A percentile compares a stretch with the other conserved stretches of the same genome.
phyloP scores from a whole-genome alignment of 441 rosid species.

The Cnidoscolus chayamansa region DNA sequence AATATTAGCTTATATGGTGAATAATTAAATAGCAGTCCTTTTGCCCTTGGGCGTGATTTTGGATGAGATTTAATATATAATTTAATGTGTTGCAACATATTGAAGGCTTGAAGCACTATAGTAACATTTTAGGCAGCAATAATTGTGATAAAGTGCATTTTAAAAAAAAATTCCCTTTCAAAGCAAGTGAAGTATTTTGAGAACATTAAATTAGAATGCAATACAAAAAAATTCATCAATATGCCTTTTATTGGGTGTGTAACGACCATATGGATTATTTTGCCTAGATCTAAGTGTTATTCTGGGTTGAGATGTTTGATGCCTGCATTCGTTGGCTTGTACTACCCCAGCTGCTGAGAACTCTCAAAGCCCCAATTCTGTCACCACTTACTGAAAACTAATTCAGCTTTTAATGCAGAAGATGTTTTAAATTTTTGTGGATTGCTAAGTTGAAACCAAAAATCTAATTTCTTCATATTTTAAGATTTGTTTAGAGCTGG shows the following conservation, averaged over 20 bases:
- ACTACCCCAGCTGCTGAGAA: neutral
- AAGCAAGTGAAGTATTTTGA: neutral
- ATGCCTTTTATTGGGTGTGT: neutral
- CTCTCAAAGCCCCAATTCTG: neutral
- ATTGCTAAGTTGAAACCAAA: neutral
- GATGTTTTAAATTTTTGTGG: neutral
- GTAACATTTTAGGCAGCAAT: neutral
- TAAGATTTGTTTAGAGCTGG: neutral
- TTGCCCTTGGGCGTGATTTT: neutral
- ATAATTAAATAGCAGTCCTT: neutral
- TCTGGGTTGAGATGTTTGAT: neutral
- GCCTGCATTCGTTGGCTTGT: neutral
- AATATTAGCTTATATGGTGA: slow-evolving; percentile 5
- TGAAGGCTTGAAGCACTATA: neutral
- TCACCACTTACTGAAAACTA: no score
- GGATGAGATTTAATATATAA: neutral
- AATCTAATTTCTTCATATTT: neutral
- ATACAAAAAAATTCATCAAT: neutral
- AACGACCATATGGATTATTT: neutral
- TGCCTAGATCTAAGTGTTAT: neutral
- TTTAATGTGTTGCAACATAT: neutral
- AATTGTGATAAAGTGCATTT: neutral
- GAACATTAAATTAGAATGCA: neutral
- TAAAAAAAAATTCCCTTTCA: neutral
- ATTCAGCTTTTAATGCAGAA: neutral